These are phyloP conservation scores for Boletus sensibilis DNA, from an alignment of 768 basidiomycete genomes.

Conservation along the genomic window DNA sequence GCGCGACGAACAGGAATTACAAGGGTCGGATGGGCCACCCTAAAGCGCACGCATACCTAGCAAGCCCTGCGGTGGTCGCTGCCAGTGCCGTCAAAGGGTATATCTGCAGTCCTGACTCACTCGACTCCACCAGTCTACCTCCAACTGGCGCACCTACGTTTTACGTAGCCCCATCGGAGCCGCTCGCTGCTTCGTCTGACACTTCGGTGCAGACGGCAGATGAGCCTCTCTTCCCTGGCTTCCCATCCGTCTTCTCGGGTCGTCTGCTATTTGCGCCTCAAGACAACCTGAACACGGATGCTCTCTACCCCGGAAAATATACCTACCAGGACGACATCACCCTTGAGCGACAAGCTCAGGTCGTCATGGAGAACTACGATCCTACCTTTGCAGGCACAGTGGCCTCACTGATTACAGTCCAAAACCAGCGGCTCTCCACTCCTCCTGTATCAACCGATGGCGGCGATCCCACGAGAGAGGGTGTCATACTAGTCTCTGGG, in stretches of 20 bases:
- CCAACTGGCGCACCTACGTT: conserved; percentile 54
- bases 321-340: conserved; percentile 99
- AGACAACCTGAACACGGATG: conserved; percentile 97
- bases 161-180: conserved; percentile 42
- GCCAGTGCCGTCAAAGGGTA: conserved; percentile 92
- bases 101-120: conserved; percentile 77
- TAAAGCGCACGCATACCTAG: conserved; percentile 92
- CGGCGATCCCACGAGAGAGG: conserved; percentile 42
- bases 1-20: conserved; percentile 98
- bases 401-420: conserved; percentile 43
- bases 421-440: conserved; percentile 19
- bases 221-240: conserved; percentile 75
- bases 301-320: conserved; percentile 98
- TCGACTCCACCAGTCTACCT: conserved; percentile 55
- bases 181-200: conserved; percentile 30
- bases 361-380: conserved; percentile 99
- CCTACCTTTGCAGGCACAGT: conserved; percentile 76
- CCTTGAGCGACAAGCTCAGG: conserved; percentile 87
- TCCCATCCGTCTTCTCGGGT: conserved; percentile 82
- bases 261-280: conserved; percentile 91
- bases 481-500: conserved; percentile 83
- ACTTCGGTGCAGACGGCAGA: conserved; percentile 28
- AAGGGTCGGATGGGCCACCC: conserved; percentile 99
- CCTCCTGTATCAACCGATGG: conserved; percentile 6
- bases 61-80: conserved; percentile 95